These are phyloP conservation scores for Aspergillus sp. DNA, from an alignment of 2,329 filamentous ascomycete genomes.

Conservation along the genomic window DNA sequence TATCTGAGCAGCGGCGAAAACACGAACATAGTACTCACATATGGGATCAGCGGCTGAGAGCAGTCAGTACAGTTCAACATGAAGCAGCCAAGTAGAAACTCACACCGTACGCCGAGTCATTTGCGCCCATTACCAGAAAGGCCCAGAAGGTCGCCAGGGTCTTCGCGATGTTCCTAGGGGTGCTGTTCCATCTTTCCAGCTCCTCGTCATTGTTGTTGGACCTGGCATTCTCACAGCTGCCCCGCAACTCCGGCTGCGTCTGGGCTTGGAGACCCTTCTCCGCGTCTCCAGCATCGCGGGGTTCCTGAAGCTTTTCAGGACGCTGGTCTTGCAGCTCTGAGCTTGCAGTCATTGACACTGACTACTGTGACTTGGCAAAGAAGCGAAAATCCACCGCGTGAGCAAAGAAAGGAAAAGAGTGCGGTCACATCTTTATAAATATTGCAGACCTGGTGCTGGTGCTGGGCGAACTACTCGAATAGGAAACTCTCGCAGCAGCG, in stretches of 20 bases:
- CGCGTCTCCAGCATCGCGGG: neutral
- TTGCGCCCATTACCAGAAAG: conserved; percentile 59
- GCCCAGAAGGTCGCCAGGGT: conserved; percentile 58
- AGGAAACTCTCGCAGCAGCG: neutral
- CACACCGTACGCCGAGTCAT: conserved; percentile 60
- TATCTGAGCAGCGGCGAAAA: too few species aligned
- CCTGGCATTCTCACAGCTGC: neutral
- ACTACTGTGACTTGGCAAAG: neutral
- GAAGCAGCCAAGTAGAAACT: conserved; percentile 23
- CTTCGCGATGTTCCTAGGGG: conserved; percentile 51
- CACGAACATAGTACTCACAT: too few species aligned
- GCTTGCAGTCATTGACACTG: neutral
- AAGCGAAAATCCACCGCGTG: too few species aligned
- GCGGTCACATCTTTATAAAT: neutral
- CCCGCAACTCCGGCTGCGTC: neutral
- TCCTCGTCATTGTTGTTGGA: neutral
- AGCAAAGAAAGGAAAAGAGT: too few species aligned
- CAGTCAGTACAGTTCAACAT: neutral
- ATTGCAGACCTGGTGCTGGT: neutral
- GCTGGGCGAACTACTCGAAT: neutral
- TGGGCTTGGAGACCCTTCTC: neutral
- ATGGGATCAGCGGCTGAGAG: conserved; percentile 47
- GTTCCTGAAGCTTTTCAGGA: neutral
- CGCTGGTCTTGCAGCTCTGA: neutral
- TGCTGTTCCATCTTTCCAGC: conserved; percentile 48